Evolutionary conservation across 1,139 yeast species (phyloP).

Genomic region (Eremothecium sinecaudum): DNA sequence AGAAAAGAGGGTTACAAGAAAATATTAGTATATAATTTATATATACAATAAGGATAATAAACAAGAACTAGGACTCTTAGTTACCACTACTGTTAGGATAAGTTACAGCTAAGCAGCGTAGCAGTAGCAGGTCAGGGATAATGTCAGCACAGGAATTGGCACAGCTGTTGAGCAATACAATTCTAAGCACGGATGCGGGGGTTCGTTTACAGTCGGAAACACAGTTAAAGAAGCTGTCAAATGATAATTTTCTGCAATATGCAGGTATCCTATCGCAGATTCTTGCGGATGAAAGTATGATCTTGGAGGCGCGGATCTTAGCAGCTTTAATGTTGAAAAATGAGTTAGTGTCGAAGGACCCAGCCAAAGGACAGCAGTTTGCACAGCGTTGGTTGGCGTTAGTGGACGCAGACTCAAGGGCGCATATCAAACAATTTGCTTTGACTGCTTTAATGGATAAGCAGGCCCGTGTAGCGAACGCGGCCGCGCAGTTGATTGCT

Average conservation of each 20-base stretch:
- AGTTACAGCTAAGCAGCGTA: too few relatives aligned
- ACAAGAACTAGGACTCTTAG: too few relatives aligned
- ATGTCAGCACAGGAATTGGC: constrained; percentile 46
- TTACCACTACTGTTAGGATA: too few relatives aligned
- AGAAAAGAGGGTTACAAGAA: too few relatives aligned
- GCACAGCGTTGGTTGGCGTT: constrained; percentile 37
- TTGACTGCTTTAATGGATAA: constrained; percentile 53
- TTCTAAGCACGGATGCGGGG: constrained; percentile 52
- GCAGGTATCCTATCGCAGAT: constrained; percentile 63
- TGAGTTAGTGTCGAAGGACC: constrained; percentile 72
- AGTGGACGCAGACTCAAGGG: constrained; percentile 46
- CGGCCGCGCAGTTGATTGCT: constrained; percentile 91
- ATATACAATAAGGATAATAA: too few relatives aligned
- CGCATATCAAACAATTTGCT: constrained; percentile 59
- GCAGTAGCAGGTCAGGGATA: not conserved
- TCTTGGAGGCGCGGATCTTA: constrained; percentile 79
- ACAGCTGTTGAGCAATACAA: constrained; percentile 68
- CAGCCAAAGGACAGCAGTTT: constrained; percentile 41
- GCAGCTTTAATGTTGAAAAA: constrained; percentile 87
- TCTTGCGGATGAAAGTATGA: constrained; percentile 55
- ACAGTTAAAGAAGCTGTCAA: constrained; percentile 63
- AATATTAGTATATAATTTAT: too few relatives aligned
- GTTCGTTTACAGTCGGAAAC: constrained; percentile 75
- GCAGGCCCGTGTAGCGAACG: constrained; percentile 74
- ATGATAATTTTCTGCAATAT: constrained; percentile 67